Conservation (phyloP, 441 rosid genomes). For the Mallotus repandus region DNA sequence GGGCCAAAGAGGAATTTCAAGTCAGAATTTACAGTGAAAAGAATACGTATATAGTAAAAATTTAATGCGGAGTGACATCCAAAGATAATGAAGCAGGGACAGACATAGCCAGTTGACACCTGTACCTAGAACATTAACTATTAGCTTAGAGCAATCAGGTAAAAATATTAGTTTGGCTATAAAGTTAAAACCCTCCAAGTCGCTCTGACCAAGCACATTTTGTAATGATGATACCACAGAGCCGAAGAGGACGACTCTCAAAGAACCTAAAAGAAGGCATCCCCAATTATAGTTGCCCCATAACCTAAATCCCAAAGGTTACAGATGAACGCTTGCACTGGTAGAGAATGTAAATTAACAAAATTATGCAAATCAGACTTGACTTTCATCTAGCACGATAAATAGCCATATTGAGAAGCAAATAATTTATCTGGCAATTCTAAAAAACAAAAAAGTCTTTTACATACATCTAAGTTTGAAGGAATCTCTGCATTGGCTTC, state of each 20-base stretch:
- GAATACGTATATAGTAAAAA: not conserved
- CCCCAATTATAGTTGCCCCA: not conserved
- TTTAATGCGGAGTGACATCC: not conserved
- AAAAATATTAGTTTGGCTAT: not conserved
- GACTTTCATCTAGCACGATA: not conserved
- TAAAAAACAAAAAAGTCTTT: slow-evolving; percentile 9
- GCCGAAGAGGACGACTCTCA: not conserved
- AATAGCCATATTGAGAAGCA: slow-evolving; percentile 6
- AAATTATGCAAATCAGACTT: not conserved
- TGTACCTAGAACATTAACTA: not conserved
- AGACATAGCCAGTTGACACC: slow-evolving; percentile 1
- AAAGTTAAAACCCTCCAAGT: not conserved
- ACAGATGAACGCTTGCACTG: not conserved
- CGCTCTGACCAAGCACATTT: not conserved
- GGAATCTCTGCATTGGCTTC: slow-evolving; percentile 94
- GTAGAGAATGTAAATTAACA: not conserved
- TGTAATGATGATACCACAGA: not conserved
- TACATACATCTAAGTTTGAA: slow-evolving; percentile 65
- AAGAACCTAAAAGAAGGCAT: not conserved
- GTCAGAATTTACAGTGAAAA: slow-evolving; percentile 2
- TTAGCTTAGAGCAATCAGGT: no score
- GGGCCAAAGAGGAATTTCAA: not conserved
- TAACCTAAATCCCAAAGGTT: not conserved
- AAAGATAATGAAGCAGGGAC: not conserved
- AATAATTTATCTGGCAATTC: not conserved